Evolutionary conservation across 371 early-diverging fungal species (phyloP), one percentile per base, ranked within the genome.

Genomic region (Neoconidiobolus thromboides): DNA sequence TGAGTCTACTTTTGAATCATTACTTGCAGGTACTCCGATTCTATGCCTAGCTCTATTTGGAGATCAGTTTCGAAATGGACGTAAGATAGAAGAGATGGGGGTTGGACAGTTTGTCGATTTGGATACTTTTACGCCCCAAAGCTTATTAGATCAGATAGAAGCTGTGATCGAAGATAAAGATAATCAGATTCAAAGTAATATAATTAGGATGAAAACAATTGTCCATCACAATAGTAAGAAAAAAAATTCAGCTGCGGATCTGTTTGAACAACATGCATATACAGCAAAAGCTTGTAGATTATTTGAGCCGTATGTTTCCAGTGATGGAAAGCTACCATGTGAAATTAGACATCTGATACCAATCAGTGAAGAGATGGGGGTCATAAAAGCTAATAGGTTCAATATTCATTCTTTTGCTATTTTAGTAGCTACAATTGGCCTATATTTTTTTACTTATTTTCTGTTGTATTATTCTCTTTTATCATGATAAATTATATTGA

Each of bases 21-120:
- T 61, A 10, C 36, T 47, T 39, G 36, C 55, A 10, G 56, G 43
- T 2, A 55, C 55, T 1, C 62, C 62, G 5, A 61, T 61, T 1
- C 55, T 61, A 3, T 43, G 44, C 14, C 42, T 61, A 9, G 56
- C 62, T 3, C n/a, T 7, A 6, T 55, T 61, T 43, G 55, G 38
- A 1, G 62, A 61, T 55, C 62, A 61, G 48, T 48, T 43, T 10
- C 12, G 47, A 2, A 61, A 61, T 36, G 62, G 56, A 7, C 10
- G 43, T 2, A 56, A 56, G 14, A 3, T 2, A 2, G 43, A 43
- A 38, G 57, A 56, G 3, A n/a, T 14, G n/a, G 43, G 57, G 6
- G 14, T 56, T 26, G 40, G 57, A 36, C n/a, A 36, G 36, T 55
- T 36, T 39, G 9, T 36, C 38, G 43, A 55, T 14, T 39, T n/a